Percentiles rank a stretch among this genome's conserved stretches.
Conservation (phyloP, 768 basidiomycete species). For the Pleurotus djamor region DNA sequence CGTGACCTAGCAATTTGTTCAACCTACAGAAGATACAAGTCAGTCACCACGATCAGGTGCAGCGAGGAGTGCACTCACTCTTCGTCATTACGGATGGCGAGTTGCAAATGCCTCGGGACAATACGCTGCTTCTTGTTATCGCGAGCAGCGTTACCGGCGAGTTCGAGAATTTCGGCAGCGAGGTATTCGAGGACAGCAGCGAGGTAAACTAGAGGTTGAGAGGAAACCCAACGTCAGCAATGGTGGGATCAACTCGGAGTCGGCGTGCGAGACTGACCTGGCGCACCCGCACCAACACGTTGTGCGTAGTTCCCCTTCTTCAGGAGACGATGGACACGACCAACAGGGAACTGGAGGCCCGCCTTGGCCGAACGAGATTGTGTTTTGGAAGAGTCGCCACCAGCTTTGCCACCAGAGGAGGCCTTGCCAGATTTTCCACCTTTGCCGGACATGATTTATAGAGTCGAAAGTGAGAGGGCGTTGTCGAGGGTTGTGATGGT, state of each 20-base stretch:
- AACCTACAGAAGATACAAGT: constrained; percentile 33
- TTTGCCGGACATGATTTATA: constrained; percentile 32
- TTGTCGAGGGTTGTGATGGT: constrained; percentile 7
- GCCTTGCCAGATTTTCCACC: constrained; percentile 21
- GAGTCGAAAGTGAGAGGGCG: background rate
- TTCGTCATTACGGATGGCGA: constrained; percentile 91
- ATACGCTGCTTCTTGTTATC: constrained; percentile 93
- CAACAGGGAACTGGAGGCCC: constrained; percentile 84
- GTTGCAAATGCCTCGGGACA: constrained; percentile 88
- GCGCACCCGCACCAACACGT: constrained; percentile 88
- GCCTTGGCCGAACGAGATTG: constrained; percentile 75
- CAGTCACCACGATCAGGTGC: background rate
- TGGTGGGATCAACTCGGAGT: background rate
- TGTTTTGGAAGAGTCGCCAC: constrained; percentile 45
- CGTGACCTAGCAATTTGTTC: constrained; percentile 77
- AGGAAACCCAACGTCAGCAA: constrained; percentile 1
- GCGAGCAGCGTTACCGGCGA: constrained; percentile 84
- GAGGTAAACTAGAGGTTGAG: constrained; percentile 62
- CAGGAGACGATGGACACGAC: constrained; percentile 88
- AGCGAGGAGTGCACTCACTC: constrained; percentile 40
- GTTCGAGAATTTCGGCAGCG: constrained; percentile 90
- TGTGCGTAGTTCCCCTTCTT: constrained; percentile 88
- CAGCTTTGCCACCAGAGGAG: constrained; percentile 44
- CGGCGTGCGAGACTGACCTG: constrained; percentile 42
- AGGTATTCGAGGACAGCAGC: constrained; percentile 92